Evolutionary conservation across 768 basidiomycete species (phyloP).

Genomic region (Cystobasidiopsis lactophilus): DNA sequence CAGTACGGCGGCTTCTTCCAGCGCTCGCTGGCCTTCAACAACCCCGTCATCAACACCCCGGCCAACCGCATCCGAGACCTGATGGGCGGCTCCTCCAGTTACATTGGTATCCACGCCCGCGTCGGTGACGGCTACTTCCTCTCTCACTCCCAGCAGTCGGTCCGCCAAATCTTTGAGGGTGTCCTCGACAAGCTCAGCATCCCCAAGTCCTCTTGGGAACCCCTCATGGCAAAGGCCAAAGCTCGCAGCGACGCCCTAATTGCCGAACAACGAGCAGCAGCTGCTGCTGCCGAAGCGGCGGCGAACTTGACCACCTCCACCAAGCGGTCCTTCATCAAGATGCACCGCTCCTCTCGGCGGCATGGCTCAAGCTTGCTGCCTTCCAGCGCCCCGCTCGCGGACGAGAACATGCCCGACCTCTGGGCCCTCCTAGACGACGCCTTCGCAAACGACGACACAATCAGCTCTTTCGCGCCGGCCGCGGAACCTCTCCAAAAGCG

Average conservation of each 20-base stretch:
- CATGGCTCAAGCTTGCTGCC: too few species aligned
- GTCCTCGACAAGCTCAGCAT: conserved; percentile 41
- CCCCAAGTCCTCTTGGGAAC: conserved; percentile 28
- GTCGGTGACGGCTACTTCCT: conserved; percentile 1
- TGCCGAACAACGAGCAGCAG: background rate
- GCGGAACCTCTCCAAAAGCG: background rate
- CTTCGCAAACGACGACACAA: background rate
- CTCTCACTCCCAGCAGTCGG: conserved; percentile 23
- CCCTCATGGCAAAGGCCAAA: conserved; percentile 22
- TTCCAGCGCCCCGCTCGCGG: background rate
- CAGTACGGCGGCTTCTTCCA: background rate
- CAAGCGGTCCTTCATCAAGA: too few species aligned
- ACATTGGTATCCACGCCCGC: background rate
- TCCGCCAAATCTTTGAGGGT: conserved; percentile 21
- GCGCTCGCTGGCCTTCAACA: background rate
- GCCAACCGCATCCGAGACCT: background rate
- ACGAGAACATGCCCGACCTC: too few species aligned
- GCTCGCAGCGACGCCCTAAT: background rate
- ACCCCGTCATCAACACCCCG: background rate
- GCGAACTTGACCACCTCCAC: background rate
- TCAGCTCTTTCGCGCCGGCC: background rate
- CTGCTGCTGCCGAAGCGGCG: background rate
- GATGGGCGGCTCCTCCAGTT: background rate
- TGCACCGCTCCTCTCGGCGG: background rate
- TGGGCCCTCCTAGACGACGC: background rate